Evolutionary conservation across 2,329 filamentous ascomycete species (phyloP), one percentile per base, ranked within the genome.

Genomic region (Colletotrichum sojae): DNA sequence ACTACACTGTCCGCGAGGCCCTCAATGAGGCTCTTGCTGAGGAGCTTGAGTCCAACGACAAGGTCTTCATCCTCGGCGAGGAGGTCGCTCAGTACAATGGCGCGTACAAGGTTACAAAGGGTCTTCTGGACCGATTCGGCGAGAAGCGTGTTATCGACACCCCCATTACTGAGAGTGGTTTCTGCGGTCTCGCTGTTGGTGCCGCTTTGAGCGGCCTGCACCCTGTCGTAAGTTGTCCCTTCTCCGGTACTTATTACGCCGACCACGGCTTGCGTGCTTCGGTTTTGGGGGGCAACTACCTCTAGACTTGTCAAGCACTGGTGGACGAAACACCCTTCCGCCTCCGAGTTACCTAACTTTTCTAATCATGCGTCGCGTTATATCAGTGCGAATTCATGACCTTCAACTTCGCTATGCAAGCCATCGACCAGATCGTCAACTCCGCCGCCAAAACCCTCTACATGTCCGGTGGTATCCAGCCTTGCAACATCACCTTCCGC

Each of bases 351-450:
- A 55, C 20, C 31, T 36, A 36, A 20, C 25, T 25, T 20, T 55
- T 39, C 18, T 70, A 58, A 70, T 57, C 9, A 36, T 36, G 25
- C 25, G n/a, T 56, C 45, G 10, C 20, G 46, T 22, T 27, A 51
- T 6, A 22, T 9, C 74, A 96, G 94, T 96, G 93, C 89, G 96
- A 99, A 87, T 99, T 99, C 89, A 99, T 99, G 96, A 99, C 96
- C 78, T 98, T 97, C 91, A 99, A 99, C 90, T 98, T 98, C 81
- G 95, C 96, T 83, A 99, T 99, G 96, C 96, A 99, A 87, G 94
- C 96, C 81, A 99, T 99, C 83, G 96, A 99, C 83, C 96, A 99
- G 83, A 94, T 99, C 81, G 95, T 99, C 90, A 99, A 99, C 91
- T 98, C 95, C 57, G 96, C 89, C 76, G 96, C 94, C 79, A 99